A percentile compares a stretch with the other conserved stretches of the same genome.
Evolutionary conservation across 164 flowering plant genomes (phyloP).

Genomic region (Tetrastigma voinierianum): DNA sequence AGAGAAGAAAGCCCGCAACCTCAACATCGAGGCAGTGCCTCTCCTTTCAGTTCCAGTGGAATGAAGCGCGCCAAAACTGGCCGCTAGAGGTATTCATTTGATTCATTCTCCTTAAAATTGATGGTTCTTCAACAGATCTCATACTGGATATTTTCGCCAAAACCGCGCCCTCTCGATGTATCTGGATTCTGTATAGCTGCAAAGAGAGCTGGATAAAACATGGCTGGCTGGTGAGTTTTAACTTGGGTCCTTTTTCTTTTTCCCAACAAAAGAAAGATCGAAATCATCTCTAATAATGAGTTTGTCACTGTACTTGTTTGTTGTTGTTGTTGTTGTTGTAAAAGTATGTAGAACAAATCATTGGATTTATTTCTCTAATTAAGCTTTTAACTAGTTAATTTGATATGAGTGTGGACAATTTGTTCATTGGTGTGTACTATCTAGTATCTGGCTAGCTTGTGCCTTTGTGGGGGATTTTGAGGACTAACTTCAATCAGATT

Average conservation of each 20-base stretch:
- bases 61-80: conserved; percentile 24
- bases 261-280: not conserved
- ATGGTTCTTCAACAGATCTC: not conserved
- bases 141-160: not conserved
- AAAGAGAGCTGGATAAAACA: not conserved
- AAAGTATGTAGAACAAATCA: conserved; percentile 3
- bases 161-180: not conserved
- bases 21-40: conserved; percentile 14
- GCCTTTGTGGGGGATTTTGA: not conserved
- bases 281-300: not conserved
- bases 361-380: conserved; percentile 13
- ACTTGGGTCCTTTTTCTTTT: not conserved
- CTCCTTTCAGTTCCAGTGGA: conserved; percentile 21
- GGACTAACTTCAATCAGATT: no score
- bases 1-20: conserved; percentile 23
- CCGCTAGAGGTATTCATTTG: not conserved
- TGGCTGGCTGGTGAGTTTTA: conserved; percentile 2
- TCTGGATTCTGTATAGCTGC: not conserved
- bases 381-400: not conserved
- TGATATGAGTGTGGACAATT: not conserved
- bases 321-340: no score
- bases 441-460: no score
- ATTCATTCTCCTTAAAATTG: not conserved
- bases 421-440: not conserved
- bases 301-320: not conserved